Evolutionary conservation across 257 asterid species (phyloP), one percentile per base, ranked within the genome.

Genomic region (Anisodus tanguticus): DNA sequence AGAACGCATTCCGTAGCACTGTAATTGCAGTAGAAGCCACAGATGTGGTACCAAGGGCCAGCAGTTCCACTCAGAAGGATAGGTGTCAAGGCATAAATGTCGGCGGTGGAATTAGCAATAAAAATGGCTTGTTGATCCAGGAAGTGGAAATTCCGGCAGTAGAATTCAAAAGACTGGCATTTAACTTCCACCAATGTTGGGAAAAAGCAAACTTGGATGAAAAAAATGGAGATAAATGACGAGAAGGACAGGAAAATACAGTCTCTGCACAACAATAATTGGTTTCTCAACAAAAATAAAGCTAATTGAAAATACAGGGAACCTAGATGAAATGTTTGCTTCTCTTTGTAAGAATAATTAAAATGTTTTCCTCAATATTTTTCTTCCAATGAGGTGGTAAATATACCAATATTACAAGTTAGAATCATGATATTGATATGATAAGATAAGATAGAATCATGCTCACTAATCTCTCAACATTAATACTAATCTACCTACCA

Each of bases 11-110:
- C 41, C 0, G 80, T 49, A 19, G 41, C 80, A 6, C 37, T 74
- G 19, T 49, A 0, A 49, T 74, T 6, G 80, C 80, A 74, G 62
- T 74, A 49, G 62, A 74, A 74, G 60, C 62, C 80, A 49, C 80
- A 74, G 5, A 74, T 11, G 79, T 71, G 80, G 59, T 71, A 49
- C 26, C 26, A 0, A 10, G 58, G 37, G 58, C 57, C 80, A 9
- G 5, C 31, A 7, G 5, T 45, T 72, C n/a, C 54, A 8, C 79
- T 47, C 41, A 72, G 41, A n/a, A 72, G 80, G 58, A 72, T 19
- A 9, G 80, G 80, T 47, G 59, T 47, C 80, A 2, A 2, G 4
- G 58, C 79, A 45, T 43, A n/a, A 39, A 71, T 4, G 9, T 9
- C 0, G 17, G 16, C 5, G 2, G 79, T 71, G 58, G 79, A 71